These are phyloP conservation scores for Retiboletus flavoniger DNA, from an alignment of 1,284 basidiomycete genomes.

Conservation along the genomic window DNA sequence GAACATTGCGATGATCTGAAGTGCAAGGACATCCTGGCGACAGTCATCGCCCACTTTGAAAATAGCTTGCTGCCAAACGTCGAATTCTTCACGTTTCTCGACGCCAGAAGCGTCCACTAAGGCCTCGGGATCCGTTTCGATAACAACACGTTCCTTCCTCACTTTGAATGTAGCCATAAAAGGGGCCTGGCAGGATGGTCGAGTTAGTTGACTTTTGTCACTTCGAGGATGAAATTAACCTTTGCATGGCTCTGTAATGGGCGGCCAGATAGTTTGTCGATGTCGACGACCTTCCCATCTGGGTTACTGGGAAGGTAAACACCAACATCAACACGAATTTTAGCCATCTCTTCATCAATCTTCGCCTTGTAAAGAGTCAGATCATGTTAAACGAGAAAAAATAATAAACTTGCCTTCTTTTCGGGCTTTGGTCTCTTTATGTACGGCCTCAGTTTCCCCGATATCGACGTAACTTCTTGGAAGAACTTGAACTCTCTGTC, in stretches of 20 bases:
- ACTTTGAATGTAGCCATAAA: slow-evolving; percentile 99
- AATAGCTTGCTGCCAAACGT: slow-evolving; percentile 97
- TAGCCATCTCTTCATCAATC: slow-evolving; percentile 99
- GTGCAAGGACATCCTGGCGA: slow-evolving; percentile 93
- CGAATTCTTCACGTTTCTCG: slow-evolving; percentile 68
- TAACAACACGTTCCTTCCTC: slow-evolving; percentile 69
- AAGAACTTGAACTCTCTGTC: slow-evolving; percentile 97
- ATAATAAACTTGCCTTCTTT: slow-evolving; percentile 73
- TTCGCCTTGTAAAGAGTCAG: slow-evolving; percentile 65
- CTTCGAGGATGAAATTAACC: slow-evolving; percentile 41
- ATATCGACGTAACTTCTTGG: slow-evolving; percentile 95
- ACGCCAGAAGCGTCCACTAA: slow-evolving; percentile 58
- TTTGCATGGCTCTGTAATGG: slow-evolving; percentile 98
- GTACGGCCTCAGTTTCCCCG: slow-evolving; percentile 95
- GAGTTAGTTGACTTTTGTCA: not conserved
- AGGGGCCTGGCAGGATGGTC: slow-evolving; percentile 67
- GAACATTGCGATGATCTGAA: slow-evolving; percentile 99
- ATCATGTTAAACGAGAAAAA: not conserved
- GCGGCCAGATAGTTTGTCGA: slow-evolving; percentile 94
- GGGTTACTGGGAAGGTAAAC: slow-evolving; percentile 98
- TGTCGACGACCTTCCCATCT: slow-evolving; percentile 93
- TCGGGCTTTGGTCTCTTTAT: slow-evolving; percentile 96
- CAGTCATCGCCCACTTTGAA: slow-evolving; percentile 99
- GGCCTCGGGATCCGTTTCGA: slow-evolving; percentile 66
- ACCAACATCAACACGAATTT: slow-evolving; percentile 89